Evolutionary conservation across 2,329 filamentous ascomycete species (phyloP).

Genomic region (Talaromyces sp.): DNA sequence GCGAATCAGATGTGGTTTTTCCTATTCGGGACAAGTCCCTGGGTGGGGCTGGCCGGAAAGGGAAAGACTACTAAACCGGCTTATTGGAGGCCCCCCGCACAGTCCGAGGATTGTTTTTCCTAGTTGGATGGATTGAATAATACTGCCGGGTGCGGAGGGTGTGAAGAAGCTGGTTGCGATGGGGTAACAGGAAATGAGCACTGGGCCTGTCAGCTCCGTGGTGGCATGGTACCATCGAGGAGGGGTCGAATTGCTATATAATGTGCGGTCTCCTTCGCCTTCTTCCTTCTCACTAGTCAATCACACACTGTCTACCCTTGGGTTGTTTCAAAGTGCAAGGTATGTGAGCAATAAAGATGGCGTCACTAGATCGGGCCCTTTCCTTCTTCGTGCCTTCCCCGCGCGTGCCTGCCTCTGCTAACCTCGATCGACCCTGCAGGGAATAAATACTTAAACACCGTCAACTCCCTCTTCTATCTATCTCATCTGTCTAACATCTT

Average conservation of each 20-base stretch:
- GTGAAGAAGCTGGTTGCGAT: not conserved
- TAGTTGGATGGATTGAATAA: not conserved
- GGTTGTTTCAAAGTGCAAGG: not conserved
- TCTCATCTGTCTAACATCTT: not conserved
- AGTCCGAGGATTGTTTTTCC: not conserved
- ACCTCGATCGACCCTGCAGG: not conserved
- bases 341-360: not conserved
- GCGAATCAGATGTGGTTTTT: constrained; percentile 2
- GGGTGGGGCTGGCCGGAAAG: not conserved
- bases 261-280: not conserved
- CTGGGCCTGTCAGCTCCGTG: not conserved
- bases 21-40: not conserved
- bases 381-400: not conserved
- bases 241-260: not conserved
- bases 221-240: not conserved
- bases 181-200: not conserved
- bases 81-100: not conserved
- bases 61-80: not conserved
- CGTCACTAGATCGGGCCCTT: not conserved
- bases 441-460: not conserved
- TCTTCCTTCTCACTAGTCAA: not conserved
- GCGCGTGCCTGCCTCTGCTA: not conserved
- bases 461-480: not conserved
- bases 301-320: not conserved
- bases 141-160: not conserved